Percentiles rank a stretch among this genome's conserved stretches.
Conservation (phyloP, 768 basidiomycete species). For the Russula sp. region DNA sequence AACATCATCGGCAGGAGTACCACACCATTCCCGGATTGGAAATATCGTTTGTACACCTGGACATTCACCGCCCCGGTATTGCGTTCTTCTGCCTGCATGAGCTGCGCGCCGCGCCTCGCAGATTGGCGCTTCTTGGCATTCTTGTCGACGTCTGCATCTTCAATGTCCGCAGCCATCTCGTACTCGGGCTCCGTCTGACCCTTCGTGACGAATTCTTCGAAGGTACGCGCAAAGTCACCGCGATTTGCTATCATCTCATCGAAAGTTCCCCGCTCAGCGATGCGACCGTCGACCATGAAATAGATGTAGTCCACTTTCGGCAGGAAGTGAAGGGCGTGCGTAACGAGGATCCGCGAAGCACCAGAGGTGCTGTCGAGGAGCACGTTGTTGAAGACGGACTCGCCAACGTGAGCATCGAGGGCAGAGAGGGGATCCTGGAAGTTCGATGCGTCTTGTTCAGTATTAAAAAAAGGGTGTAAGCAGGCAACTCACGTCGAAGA, state of each 20-base stretch:
- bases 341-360: conserved; percentile 86
- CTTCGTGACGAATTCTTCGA: conserved; percentile 57
- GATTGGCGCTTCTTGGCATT: conserved; percentile 35
- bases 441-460: not conserved
- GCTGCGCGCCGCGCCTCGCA: conserved; percentile 39
- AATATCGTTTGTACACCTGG: conserved; percentile 54
- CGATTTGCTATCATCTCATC: conserved; percentile 56
- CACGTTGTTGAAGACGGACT: conserved; percentile 80
- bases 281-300: conserved; percentile 66
- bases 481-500: conserved; percentile 55
- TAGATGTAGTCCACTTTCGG: conserved; percentile 84
- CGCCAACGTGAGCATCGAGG: conserved; percentile 89
- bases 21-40: conserved; percentile 61
- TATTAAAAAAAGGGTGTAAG: not conserved
- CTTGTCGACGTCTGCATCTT: conserved; percentile 31
- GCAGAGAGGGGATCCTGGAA: conserved; percentile 77
- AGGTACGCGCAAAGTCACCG: conserved; percentile 49
- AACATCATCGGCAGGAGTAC: conserved; percentile 62
- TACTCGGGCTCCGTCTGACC: conserved; percentile 44
- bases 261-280: conserved; percentile 80
- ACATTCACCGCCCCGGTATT: conserved; percentile 64
- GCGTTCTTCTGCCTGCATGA: conserved; percentile 85
- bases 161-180: conserved; percentile 37
- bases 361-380: conserved; percentile 53
- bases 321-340: conserved; percentile 87